phyloP scores from a whole-genome alignment of 768 basidiomycete genomes.

The Collybia sordida region DNA sequence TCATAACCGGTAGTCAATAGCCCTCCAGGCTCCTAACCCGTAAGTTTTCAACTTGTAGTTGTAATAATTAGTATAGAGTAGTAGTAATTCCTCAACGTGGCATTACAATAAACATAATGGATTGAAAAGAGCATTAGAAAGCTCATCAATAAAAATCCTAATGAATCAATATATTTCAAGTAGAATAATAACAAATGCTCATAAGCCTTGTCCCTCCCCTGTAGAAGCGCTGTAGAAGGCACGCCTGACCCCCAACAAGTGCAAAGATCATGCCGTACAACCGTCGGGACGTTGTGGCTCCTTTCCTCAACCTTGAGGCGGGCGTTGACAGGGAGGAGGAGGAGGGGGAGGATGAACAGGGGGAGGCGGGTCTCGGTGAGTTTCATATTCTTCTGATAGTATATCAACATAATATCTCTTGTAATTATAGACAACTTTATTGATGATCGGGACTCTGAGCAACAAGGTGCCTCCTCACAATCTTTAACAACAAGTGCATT shows the following conservation, averaged over 20 bases:
- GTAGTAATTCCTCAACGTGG: no score
- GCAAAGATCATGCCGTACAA: constrained; percentile 2
- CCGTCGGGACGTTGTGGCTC: background rate
- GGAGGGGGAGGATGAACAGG: background rate
- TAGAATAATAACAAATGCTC: no score
- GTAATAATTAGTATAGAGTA: no score
- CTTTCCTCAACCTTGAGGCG: constrained; percentile 4
- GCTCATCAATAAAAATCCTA: no score
- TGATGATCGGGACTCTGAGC: background rate
- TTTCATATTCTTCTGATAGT: background rate
- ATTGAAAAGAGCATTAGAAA: no score
- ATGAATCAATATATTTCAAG: no score
- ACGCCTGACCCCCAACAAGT: no score
- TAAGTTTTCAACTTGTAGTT: no score
- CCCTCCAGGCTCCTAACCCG: no score
- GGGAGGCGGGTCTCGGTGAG: constrained; percentile 1
- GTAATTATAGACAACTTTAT: constrained; percentile 2
- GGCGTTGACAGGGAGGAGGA: background rate
- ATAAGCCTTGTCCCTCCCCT: no score
- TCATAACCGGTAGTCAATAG: no score
- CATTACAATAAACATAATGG: no score
- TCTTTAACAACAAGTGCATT: background rate
- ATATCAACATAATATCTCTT: background rate
- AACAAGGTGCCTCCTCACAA: background rate
- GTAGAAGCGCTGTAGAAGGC: background rate